Base-by-base conservation (phyloP, 2,329 filamentous ascomycete genomes). In the Sporothrix brasiliensis region DNA sequence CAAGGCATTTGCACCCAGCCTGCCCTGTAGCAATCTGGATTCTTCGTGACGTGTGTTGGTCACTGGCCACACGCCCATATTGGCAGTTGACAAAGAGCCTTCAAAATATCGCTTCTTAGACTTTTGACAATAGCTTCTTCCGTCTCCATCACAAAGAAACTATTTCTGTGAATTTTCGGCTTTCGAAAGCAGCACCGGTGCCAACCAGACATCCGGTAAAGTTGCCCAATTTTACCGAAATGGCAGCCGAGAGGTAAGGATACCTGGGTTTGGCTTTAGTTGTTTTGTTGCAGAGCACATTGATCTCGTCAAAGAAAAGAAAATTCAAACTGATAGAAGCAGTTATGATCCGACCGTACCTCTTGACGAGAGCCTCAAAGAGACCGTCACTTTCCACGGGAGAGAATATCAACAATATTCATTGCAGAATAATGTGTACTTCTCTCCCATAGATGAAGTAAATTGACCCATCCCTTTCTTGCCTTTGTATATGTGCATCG, bases 401-500 rank as follows among this genome's bases (percentile, higher is more conserved):
- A 85, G 91, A 76, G 83, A 85, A 61, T 93, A 88, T 77, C 91
- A 93, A 74, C 84, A 85, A 76, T 88, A 89, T 80, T 85, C 90
- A 24, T 78, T 92, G 68, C 84, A 88, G 41, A 87, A 90, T 74
- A 83, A 82, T 49, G 85, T 87, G 73, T 91, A 91, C 77, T 89
- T 91, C 75, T 86, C 83, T 60, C 91, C 91, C 10, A 83, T 91
- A 70, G 91, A 93, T 76, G 89, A 92, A 83, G 91, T 92, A 83
- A 30, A 30, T 75, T 80, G 75, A 44, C 70, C 30, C 21, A 16
- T n/a, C 13, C 24, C 60, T 30, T 56, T 50, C 14, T 44, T 21
- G 39, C n/a, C 1, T 41, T 13, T 10, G 7, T 3, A 16, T 6
- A 24, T 41, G 21, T 5, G 11, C 19, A 14, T 44, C 39, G 47